Evolutionary conservation across 2,329 filamentous ascomycete genomes (phyloP), one percentile per base, ranked within the genome.

Genomic region (Fusarium pininemorale): DNA sequence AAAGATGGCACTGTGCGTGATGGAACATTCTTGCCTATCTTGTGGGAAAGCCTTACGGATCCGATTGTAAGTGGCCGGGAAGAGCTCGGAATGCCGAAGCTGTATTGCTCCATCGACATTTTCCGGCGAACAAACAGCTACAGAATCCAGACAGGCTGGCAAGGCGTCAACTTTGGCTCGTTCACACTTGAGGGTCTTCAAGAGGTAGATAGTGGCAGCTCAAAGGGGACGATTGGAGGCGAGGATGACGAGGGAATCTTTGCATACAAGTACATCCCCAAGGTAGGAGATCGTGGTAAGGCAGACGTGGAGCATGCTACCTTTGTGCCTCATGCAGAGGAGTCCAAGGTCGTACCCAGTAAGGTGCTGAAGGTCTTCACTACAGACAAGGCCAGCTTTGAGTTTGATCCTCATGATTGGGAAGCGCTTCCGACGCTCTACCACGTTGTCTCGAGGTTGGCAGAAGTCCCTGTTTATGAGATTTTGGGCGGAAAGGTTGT

Each of bases 1-100:
- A 80, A 83, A 80, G 87, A 80, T 7, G 88, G 88, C 3, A 80
- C 81, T 0, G 79, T 83, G 0, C 76, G 89, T 6, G 65, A 66
- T 0, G 63, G 66, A 1, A 69, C 66, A 6, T 66, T 66, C 22
- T 4, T 69, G 14, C 66, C 66, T 14, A 42, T 69, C 5, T 5
- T 69, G 1, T 66, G 59, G 22, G 66, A 69, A 7, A 66, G 24
- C 2, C 80, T 89, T 6, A 82, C 89, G 0, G 90, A 92, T 72
- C 88, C 90, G 0, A 90, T 92, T 53, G 79, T 91, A 3, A 87
- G 86, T 22, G 89, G 88, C 0, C 82, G 89, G 1, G 89, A 91
- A 63, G 90, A 91, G 74, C 83, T 91, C 2, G 90, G 90, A 28
- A 61, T 61, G 57, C 57, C 57, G n/a, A 61, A 61, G 26, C n/a